These are phyloP conservation scores for Psilocybe cubensis DNA, from an alignment of 768 basidiomycete species.

Conservation along the genomic window DNA sequence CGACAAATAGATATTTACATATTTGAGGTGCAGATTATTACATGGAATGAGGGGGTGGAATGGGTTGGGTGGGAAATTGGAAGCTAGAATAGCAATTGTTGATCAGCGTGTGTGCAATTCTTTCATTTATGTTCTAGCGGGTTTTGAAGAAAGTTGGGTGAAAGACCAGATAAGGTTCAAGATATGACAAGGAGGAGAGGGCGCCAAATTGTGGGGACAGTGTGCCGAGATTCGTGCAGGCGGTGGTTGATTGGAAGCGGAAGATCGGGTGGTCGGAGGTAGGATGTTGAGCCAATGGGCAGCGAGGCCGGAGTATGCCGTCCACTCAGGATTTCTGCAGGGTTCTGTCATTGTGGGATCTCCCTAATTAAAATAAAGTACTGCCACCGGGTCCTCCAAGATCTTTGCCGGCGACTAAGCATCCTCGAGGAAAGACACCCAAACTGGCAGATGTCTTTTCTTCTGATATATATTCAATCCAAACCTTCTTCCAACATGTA, in stretches of 20 bases:
- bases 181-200: constrained; percentile 19
- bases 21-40: neutral
- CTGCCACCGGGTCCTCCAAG: constrained; percentile 33
- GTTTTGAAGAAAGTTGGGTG: constrained; percentile 32
- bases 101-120: constrained; percentile 19
- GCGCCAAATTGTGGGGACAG: constrained; percentile 21
- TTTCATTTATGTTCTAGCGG: constrained; percentile 22
- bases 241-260: constrained; percentile 2
- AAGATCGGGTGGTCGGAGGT: constrained; percentile 11
- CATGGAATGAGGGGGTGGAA: neutral
- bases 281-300: neutral
- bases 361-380: constrained; percentile 31
- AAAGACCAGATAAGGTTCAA: constrained; percentile 37
- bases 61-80: constrained; percentile 21
- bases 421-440: constrained; percentile 33
- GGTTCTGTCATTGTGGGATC: constrained; percentile 26
- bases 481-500: constrained; percentile 31
- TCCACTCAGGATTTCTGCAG: constrained; percentile 18
- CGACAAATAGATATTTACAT: constrained; percentile 11
- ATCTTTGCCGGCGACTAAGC: constrained; percentile 41
- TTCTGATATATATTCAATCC: neutral
- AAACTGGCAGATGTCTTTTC: neutral
- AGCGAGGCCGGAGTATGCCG: constrained; percentile 19
- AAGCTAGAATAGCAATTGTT: constrained; percentile 19
- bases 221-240: constrained; percentile 5